A percentile compares a stretch with the other conserved stretches of the same genome.
Evolutionary conservation across 768 basidiomycete species (phyloP).

Genomic region (Multifurca ochricompacta): DNA sequence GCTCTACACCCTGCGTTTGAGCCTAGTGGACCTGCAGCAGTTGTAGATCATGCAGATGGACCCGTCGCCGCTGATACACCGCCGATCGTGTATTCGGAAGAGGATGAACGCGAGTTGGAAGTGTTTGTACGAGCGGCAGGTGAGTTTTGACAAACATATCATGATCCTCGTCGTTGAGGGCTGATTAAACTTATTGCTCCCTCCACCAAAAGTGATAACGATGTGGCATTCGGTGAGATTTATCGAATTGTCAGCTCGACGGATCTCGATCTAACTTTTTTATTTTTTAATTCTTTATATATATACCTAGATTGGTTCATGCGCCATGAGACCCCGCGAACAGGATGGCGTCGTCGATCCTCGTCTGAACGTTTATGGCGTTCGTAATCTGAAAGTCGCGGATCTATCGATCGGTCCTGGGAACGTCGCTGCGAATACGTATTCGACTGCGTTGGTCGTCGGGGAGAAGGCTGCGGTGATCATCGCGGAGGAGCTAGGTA

Average conservation of each 20-base stretch:
- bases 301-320: constrained; percentile 54
- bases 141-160: neutral
- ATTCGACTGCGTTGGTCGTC: too few relatives aligned
- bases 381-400: constrained; percentile 47
- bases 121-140: constrained; percentile 21
- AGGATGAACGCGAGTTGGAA: constrained; percentile 29
- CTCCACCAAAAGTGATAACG: too few relatives aligned
- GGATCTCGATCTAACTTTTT: too few relatives aligned
- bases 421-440: too few relatives aligned
- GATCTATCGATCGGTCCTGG: constrained; percentile 34
- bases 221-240: too few relatives aligned
- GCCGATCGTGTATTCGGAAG: constrained; percentile 29
- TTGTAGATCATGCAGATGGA: neutral
- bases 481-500: too few relatives aligned
- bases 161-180: neutral
- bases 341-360: too few relatives aligned
- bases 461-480: too few relatives aligned
- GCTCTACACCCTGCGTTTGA: constrained; percentile 27
- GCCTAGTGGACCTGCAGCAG: constrained; percentile 24
- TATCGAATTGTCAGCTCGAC: too few relatives aligned
- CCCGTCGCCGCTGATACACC: constrained; percentile 25
- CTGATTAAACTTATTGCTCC: neutral
- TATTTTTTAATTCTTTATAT: too few relatives aligned
- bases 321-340: constrained; percentile 55
- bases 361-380: constrained; percentile 58